phyloP scores from a whole-genome alignment of 257 asterid species.

The Forsythia viridissima region DNA sequence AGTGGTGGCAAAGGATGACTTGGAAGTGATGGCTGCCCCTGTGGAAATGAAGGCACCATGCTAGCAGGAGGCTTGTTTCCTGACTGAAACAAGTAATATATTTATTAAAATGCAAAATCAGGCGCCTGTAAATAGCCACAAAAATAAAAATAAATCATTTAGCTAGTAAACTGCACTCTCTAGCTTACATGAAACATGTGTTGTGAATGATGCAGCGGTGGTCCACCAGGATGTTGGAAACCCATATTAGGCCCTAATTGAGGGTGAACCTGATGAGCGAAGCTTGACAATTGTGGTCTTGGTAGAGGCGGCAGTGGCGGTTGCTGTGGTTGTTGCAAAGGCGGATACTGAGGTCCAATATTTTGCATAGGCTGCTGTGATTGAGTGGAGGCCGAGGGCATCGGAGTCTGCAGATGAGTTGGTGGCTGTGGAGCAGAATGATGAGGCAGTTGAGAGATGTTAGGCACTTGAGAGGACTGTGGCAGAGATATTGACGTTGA shows the following conservation, averaged over 20 bases:
- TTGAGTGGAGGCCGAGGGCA: slow-evolving; percentile 55
- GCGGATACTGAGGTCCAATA: slow-evolving; percentile 55
- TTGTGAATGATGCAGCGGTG: slow-evolving; percentile 80
- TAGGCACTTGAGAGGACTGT: slow-evolving; percentile 62
- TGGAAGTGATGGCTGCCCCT: slow-evolving; percentile 68
- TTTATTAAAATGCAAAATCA: not conserved
- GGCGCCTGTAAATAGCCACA: not conserved
- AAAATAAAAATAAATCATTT: not conserved
- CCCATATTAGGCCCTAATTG: slow-evolving; percentile 71
- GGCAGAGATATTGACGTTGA: slow-evolving; percentile 51
- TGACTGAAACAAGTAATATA: slow-evolving; percentile 50
- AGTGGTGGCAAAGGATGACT: slow-evolving; percentile 59
- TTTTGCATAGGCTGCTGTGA: slow-evolving; percentile 67
- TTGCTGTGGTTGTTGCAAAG: slow-evolving; percentile 59
- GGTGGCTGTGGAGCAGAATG: slow-evolving; percentile 59
- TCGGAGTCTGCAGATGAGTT: slow-evolving; percentile 59
- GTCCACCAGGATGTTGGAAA: slow-evolving; percentile 70
- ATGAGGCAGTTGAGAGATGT: slow-evolving; percentile 58
- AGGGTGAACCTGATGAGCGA: slow-evolving; percentile 70
- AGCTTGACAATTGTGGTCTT: slow-evolving; percentile 57
- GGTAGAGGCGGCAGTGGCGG: slow-evolving; percentile 67
- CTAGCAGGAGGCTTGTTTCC: slow-evolving; percentile 63
- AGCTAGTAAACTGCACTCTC: slow-evolving; percentile 1
- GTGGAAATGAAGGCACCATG: slow-evolving; percentile 72
- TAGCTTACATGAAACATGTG: slow-evolving; percentile 78